phyloP scores from a whole-genome alignment of 164 flowering plant genomes.

The Aristolochia californica region DNA sequence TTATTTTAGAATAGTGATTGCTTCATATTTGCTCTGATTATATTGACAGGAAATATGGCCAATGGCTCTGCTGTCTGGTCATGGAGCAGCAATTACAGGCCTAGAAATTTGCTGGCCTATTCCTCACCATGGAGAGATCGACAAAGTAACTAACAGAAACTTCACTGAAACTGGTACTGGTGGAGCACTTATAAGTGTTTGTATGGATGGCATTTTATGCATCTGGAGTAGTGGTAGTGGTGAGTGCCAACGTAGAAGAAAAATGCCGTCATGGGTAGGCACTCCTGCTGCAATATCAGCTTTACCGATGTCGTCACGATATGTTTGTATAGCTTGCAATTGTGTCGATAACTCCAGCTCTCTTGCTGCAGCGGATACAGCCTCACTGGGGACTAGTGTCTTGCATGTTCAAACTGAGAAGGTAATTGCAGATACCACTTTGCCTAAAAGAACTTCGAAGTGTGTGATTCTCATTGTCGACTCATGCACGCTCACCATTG shows the following conservation, averaged over 20 bases:
- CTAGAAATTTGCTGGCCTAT: conserved; percentile 68
- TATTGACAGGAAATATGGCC: conserved; percentile 59
- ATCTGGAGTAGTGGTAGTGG: conserved; percentile 92
- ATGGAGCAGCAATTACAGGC: conserved; percentile 59
- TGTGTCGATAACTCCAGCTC: background rate
- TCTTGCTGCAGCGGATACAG: conserved; percentile 23
- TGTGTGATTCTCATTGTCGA: conserved; percentile 73
- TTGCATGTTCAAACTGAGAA: conserved; percentile 7
- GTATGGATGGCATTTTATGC: conserved; percentile 87
- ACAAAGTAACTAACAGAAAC: conserved; percentile 19
- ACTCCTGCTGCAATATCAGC: conserved; percentile 47
- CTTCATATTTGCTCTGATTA: background rate
- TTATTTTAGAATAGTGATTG: background rate
- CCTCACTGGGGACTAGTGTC: conserved; percentile 12
- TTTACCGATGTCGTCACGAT: conserved; percentile 55
- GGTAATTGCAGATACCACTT: conserved; percentile 26
- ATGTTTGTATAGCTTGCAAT: conserved; percentile 63
- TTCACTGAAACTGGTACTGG: conserved; percentile 26
- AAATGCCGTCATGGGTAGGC: conserved; percentile 83
- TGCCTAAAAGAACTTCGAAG: conserved; percentile 28
- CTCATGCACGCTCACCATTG: conserved; percentile 59
- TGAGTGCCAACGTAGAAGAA: conserved; percentile 77
- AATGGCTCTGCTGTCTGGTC: conserved; percentile 83
- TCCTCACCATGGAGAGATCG: conserved; percentile 20
- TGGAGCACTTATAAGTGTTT: conserved; percentile 66